phyloP scores from a whole-genome alignment of 2,329 filamentous ascomycete species.

The Neophaeococcomyces aloes region DNA sequence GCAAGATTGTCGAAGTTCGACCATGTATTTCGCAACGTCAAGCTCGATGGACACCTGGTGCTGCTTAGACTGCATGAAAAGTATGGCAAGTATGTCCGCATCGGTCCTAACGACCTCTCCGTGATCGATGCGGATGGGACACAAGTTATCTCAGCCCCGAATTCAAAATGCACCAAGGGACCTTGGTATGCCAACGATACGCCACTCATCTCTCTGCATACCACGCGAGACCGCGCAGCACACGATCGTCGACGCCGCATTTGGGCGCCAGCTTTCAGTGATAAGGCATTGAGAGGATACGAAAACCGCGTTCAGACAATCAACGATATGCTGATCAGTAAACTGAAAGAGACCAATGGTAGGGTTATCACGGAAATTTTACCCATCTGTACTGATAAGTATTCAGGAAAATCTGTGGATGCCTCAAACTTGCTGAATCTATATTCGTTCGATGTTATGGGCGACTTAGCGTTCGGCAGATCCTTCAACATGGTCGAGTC shows the following conservation, averaged over 20 bases:
- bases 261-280: slow-evolving; percentile 34
- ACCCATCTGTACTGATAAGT: not conserved
- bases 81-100: slow-evolving; percentile 17
- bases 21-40: slow-evolving; percentile 4
- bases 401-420: slow-evolving; percentile 23
- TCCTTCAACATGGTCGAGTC: slow-evolving; percentile 26
- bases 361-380: not conserved
- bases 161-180: slow-evolving; percentile 31
- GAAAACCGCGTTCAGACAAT: slow-evolving; percentile 29
- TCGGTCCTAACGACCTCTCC: slow-evolving; percentile 16
- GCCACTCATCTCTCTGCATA: slow-evolving; percentile 31
- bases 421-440: slow-evolving; percentile 30
- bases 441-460: slow-evolving; percentile 28
- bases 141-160: slow-evolving; percentile 29
- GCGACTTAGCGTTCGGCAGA: slow-evolving; percentile 27
- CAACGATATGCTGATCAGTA: slow-evolving; percentile 27
- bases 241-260: slow-evolving; percentile 32
- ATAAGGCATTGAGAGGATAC: slow-evolving; percentile 33
- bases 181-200: slow-evolving; percentile 31
- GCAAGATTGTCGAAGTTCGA: slow-evolving; percentile 14
- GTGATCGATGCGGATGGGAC: slow-evolving; percentile 22
- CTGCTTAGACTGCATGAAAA: slow-evolving; percentile 13
- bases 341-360: slow-evolving; percentile 23
- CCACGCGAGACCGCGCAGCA: slow-evolving; percentile 26
- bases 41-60: slow-evolving; percentile 7